phyloP scores from a whole-genome alignment of 257 asterid species.

The Petunia secreta region DNA sequence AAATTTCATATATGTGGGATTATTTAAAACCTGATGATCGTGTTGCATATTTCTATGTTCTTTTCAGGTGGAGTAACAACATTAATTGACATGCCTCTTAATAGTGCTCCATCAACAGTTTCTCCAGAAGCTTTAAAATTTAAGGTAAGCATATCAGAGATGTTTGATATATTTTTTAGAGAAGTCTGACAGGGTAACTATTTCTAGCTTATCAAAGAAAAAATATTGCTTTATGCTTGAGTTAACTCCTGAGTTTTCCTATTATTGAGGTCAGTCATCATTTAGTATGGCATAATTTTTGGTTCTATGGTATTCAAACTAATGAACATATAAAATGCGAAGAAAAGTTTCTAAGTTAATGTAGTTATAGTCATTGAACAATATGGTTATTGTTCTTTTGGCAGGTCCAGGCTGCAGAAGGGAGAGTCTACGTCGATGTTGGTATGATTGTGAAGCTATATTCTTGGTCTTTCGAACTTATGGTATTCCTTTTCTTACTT shows the following conservation, averaged over 20 bases:
- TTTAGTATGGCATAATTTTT: not conserved
- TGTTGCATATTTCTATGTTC: constrained; percentile 12
- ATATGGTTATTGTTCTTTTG: constrained; percentile 17
- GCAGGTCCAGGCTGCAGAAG: constrained; percentile 78
- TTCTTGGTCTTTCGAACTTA: not conserved
- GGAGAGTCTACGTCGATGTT: constrained; percentile 87
- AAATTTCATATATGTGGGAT: not conserved
- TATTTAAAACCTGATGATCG: not conserved
- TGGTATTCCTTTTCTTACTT: not conserved
- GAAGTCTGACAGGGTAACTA: constrained; percentile 16
- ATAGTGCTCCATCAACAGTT: constrained; percentile 83
- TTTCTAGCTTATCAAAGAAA: constrained; percentile 8
- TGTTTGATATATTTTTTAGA: constrained; percentile 10
- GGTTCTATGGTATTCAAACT: not conserved
- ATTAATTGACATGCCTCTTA: constrained; percentile 95
- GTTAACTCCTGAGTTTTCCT: not conserved
- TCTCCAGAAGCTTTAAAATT: constrained; percentile 82
- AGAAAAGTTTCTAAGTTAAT: not conserved
- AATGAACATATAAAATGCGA: not conserved
- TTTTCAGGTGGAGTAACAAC: constrained; percentile 90
- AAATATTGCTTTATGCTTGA: not conserved
- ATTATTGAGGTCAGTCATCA: not conserved
- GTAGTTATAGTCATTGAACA: constrained; percentile 1
- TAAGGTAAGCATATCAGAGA: constrained; percentile 52
- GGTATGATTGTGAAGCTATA: constrained; percentile 52